These are phyloP conservation scores for Vanrija sp. DNA, from an alignment of 1,284 basidiomycete species.

Conservation along the genomic window DNA sequence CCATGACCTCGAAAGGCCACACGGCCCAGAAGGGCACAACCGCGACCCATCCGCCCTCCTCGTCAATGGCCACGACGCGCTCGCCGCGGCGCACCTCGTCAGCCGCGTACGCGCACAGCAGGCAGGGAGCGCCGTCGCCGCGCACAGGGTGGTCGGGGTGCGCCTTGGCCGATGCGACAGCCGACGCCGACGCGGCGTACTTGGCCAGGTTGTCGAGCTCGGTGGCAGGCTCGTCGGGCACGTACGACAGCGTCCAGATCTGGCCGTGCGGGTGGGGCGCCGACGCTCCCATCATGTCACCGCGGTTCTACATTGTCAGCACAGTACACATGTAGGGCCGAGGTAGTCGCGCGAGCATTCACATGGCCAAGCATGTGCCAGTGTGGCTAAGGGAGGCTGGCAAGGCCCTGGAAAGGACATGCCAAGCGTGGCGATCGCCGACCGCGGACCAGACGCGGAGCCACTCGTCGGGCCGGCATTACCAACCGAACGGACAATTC, in stretches of 20 bases:
- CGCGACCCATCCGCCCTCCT: slow-evolving; percentile 76
- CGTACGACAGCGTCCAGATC: slow-evolving; percentile 73
- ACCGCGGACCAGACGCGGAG: too few species aligned
- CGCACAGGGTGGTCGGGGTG: slow-evolving; percentile 3
- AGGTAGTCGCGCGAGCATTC: too few species aligned
- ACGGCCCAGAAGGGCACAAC: slow-evolving; percentile 94
- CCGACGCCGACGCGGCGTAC: slow-evolving; percentile 49
- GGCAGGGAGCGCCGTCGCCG: slow-evolving; percentile 60
- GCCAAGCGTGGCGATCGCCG: too few species aligned
- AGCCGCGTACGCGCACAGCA: slow-evolving; percentile 80
- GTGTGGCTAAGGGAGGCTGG: too few species aligned
- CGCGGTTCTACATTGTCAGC: slow-evolving; percentile 68
- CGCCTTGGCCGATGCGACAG: slow-evolving; percentile 37
- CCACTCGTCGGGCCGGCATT: background rate
- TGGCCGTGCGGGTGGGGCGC: slow-evolving; percentile 96
- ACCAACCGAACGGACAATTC: too few species aligned
- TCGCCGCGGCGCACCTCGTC: slow-evolving; percentile 61
- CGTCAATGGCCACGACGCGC: slow-evolving; percentile 60
- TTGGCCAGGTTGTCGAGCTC: slow-evolving; percentile 61
- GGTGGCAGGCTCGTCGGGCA: slow-evolving; percentile 66
- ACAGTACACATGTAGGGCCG: background rate
- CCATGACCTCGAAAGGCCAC: slow-evolving; percentile 90
- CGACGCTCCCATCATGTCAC: slow-evolving; percentile 91
- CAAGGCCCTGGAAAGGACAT: too few species aligned
- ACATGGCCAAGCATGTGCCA: too few species aligned